Base-by-base conservation (phyloP, 352 stramenopile species). In the Phytophthora vignae region DNA sequence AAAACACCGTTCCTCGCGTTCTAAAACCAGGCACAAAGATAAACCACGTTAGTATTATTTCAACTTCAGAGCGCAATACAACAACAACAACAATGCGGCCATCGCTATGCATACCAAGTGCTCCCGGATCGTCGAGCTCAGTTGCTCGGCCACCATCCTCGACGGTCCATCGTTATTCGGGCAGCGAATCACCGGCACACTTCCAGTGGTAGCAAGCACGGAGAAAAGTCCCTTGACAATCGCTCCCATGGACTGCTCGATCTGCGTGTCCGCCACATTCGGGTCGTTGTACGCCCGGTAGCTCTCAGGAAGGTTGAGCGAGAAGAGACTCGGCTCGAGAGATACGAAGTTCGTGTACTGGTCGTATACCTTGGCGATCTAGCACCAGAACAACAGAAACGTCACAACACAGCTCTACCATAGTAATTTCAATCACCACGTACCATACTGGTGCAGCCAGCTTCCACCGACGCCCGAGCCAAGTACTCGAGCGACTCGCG, bases 331-430 rank as follows among this genome's bases (percentile, higher is more conserved):
- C 55, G 93, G 87, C 81, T 99, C 97, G 11, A 99, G 77, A 38
- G 96, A 98, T 10, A 99, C 93, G 74, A 99, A 99, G 80, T 99
- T 98, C 14, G 98, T 89, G 80, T 99, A 98, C 80, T 99, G 93
- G 79, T 99, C 98, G 71, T 94, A 98, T 9, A 99, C 89, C 67
- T 97, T 98, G 52, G 94, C 90, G 76, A 99, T 96, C 67, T 89
- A 33, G 55, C n/a, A 72, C 12, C 15, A 69, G 36, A 53, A 55
- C 17, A 57, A 56, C 40, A 55, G 5, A 46, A 53, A 60, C 12
- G 25, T 60, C 27, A 59, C 22, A 8, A 54, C 27, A 15, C 36
- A 33, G 52, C 11, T 11, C 17, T 42, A 57, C 36, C 21, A 25
- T 8, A 50, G 19, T 31, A 17, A 7, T 15, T 14, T 7, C 21